Base-by-base conservation (phyloP, 495 filamentous ascomycete species). In the Lepidopterella palustris region DNA sequence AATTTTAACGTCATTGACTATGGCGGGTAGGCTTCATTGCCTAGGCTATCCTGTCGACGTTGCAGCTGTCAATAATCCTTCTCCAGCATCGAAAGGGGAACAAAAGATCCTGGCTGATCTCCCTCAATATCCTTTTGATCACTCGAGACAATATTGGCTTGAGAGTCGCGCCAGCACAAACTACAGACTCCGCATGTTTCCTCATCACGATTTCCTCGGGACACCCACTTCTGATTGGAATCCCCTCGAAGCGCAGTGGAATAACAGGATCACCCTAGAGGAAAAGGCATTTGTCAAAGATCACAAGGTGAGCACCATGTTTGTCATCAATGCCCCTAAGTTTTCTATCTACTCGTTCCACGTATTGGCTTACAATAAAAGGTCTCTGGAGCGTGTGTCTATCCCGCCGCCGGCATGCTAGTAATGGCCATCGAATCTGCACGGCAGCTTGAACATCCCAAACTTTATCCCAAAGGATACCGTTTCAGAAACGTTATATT, bases 121-220 rank as follows among this genome's bases (percentile, higher is more conserved):
- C 1, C 59, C 59, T 27, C 9, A 31, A 4, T 62, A 62, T 28
- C 5, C 20, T 25, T 62, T 51, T 29, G 31, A 62, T 21, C 13
- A 62, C 23, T 21, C 53, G 2, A 26, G 15, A 1, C 23, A 1
- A 25, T 57, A 50, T 27, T 62, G 59, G 59, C 24, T 47, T 39
- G 59, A 62, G 40, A 18, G 18, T 1, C n/a, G 54, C 24, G 1
- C 47, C n/a, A 62, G 59, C 53, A 40, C 6, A 5, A 26, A 42
- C 21, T 54, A 13, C 13, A 24, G 58, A 5, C 11, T 45, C 39
- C 73, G 77, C 25, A 70, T 72, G 1, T 68, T 70, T 18, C 63
- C 71, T 0, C 70, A 76, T 5, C 79, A 79, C 31, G 81, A 84
- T 62, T 68, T 87, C 0, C 71, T 87, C 1, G 85, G 84, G 0